These are phyloP conservation scores for Gossypium trilobum DNA, from an alignment of 441 rosid genomes.

Conservation along the genomic window DNA sequence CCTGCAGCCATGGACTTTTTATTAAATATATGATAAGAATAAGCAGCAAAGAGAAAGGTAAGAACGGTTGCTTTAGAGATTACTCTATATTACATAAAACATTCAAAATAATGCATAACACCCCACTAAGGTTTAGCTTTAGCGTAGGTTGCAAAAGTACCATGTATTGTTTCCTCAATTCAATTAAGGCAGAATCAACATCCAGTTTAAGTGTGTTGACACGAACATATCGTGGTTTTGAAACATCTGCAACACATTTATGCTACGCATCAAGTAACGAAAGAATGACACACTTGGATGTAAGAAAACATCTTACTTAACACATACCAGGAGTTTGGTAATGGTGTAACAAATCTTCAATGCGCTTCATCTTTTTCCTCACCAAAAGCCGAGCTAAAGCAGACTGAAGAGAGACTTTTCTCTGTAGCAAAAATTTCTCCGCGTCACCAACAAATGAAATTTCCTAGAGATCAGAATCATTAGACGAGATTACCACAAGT, in stretches of 20 bases:
- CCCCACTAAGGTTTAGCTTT: background rate
- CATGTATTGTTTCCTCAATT: conserved; percentile 48
- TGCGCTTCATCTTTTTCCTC: conserved; percentile 45
- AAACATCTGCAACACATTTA: conserved; percentile 37
- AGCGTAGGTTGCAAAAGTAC: conserved; percentile 25
- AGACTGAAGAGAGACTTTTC: conserved; percentile 41
- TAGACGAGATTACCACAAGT: conserved; percentile 11
- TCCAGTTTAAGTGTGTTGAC: conserved; percentile 75
- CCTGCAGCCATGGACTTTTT: background rate
- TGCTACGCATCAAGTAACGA: background rate
- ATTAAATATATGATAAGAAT: background rate
- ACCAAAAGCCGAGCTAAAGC: conserved; percentile 54
- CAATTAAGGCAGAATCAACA: conserved; percentile 48
- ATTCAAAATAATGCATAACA: conserved; percentile 16
- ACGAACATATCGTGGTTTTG: conserved; percentile 70
- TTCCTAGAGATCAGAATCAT: conserved; percentile 33
- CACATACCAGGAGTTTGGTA: conserved; percentile 44
- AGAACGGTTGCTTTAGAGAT: background rate
- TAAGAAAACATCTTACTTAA: conserved; percentile 1
- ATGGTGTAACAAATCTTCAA: conserved; percentile 47
- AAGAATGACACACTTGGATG: background rate
- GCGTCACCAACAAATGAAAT: conserved; percentile 49
- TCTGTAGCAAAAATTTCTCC: conserved; percentile 57
- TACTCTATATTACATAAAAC: background rate
- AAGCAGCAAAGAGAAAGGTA: background rate